Percentiles rank a stretch among this genome's conserved stretches.
Conservation (phyloP, 1,284 basidiomycete species). For the Coniferiporia sulphurascens region DNA sequence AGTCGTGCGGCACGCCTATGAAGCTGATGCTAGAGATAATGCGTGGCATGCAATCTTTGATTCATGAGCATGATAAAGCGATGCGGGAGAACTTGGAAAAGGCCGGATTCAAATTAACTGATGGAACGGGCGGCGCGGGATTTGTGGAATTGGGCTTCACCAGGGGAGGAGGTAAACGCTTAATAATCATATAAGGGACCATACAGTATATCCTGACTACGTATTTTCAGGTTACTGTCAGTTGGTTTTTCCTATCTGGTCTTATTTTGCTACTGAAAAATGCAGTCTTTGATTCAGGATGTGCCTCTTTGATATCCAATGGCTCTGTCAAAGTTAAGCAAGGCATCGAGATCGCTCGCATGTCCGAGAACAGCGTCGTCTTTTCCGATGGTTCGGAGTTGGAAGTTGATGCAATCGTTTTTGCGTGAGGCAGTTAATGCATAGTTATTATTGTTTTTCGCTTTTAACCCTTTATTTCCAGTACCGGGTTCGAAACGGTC, state of each 20-base stretch:
- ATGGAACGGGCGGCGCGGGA: constrained; percentile 29
- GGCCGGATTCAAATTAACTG: constrained; percentile 36
- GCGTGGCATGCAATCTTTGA: constrained; percentile 30
- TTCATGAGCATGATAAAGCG: constrained; percentile 29
- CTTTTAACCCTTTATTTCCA: background rate
- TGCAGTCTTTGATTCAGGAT: constrained; percentile 37
- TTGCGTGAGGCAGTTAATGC: constrained; percentile 21
- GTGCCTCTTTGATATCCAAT: constrained; percentile 28
- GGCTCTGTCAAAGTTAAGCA: constrained; percentile 29
- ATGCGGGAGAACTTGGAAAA: constrained; percentile 33
- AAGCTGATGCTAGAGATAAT: constrained; percentile 23
- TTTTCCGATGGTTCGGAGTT: constrained; percentile 30
- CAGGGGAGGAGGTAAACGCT: constrained; percentile 26
- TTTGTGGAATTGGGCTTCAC: constrained; percentile 24
- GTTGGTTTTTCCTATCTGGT: background rate
- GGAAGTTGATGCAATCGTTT: constrained; percentile 30
- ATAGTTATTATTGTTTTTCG: background rate
- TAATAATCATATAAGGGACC: background rate
- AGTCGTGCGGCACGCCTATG: constrained; percentile 35
- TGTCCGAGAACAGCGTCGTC: constrained; percentile 25
- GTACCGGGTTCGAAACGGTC: constrained; percentile 21
- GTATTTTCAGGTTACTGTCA: constrained; percentile 14
- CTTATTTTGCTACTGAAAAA: background rate
- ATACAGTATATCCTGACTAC: background rate
- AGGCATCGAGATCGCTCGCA: constrained; percentile 26